Percentiles rank a stretch among this genome's conserved stretches.
phyloP scores from a whole-genome alignment of 2,329 filamentous ascomycete species.

The Colletotrichum cordylinicola region DNA sequence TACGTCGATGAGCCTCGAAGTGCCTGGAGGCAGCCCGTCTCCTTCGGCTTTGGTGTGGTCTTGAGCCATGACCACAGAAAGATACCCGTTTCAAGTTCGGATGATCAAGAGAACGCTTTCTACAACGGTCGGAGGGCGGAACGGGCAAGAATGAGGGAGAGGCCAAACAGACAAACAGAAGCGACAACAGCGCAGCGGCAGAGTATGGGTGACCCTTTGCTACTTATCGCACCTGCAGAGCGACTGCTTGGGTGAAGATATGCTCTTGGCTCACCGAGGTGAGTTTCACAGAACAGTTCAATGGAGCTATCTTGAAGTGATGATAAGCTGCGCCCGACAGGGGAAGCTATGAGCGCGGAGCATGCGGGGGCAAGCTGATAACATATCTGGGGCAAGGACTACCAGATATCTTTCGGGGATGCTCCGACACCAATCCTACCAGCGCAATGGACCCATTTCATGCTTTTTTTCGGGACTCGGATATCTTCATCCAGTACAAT shows the following conservation, averaged over 20 bases:
- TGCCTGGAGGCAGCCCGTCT: not conserved
- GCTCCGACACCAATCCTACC: not conserved
- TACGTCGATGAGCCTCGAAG: constrained; percentile 4
- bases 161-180: not conserved
- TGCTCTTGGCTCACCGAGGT: not conserved
- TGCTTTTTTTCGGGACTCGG: not conserved
- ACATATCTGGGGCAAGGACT: not conserved
- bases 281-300: not conserved
- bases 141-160: not conserved
- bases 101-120: not conserved
- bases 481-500: not conserved
- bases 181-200: not conserved
- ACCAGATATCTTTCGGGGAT: not conserved
- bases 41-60: not conserved
- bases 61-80: not conserved
- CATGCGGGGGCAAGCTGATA: not conserved
- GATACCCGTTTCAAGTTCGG: fast-evolving
- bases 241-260: not conserved
- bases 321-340: not conserved
- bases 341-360: not conserved
- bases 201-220: not conserved
- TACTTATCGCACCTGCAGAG: not conserved
- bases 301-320: not conserved
- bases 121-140: not conserved
- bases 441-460: fast-evolving